Conservation (phyloP, 495 filamentous ascomycete genomes). For the Trichoderma virens region DNA sequence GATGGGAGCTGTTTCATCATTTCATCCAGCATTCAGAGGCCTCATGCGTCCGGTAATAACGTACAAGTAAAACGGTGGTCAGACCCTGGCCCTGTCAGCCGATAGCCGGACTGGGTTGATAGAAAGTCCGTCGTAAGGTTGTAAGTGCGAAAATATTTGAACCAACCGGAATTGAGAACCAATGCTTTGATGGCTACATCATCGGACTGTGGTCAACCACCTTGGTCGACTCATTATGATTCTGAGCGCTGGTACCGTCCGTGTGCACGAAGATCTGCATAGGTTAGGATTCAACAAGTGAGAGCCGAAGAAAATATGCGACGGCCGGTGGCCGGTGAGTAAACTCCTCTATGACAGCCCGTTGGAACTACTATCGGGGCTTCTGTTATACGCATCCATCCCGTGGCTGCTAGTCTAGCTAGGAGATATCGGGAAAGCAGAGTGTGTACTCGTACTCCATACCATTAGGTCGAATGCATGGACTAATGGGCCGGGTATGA, state of each 20-base stretch:
- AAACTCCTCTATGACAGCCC: no score
- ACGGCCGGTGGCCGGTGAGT: no score
- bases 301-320: no score
- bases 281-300: no score
- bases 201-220: background rate
- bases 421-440: no score
- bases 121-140: background rate
- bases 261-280: background rate
- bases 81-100: background rate
- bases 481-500: no score
- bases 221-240: background rate
- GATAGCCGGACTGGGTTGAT: background rate
- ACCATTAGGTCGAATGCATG: no score
- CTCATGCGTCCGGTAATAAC: background rate
- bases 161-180: background rate
- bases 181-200: background rate
- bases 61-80: background rate
- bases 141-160: background rate
- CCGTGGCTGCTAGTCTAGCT: no score
- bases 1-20: background rate
- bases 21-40: background rate
- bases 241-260: background rate
- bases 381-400: no score
- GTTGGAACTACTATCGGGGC: no score
- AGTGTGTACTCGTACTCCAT: no score